Conservation (phyloP, 2,329 filamentous ascomycete genomes). For the Calonectria crousiana region DNA sequence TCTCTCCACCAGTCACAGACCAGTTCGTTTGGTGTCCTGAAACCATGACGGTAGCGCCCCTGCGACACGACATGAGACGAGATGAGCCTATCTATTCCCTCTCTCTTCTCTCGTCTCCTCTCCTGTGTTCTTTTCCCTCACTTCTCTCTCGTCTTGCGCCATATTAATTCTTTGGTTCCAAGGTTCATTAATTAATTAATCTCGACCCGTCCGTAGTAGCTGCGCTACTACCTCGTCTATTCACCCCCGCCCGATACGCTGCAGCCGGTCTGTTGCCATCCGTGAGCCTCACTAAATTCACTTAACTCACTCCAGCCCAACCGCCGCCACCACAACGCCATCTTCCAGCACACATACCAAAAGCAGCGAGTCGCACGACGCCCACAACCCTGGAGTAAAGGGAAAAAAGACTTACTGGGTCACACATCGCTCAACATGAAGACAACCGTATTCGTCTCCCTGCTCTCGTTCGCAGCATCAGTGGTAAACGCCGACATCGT, state of each 20-base stretch:
- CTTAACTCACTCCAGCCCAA: neutral
- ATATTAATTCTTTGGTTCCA: neutral
- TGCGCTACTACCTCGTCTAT: constrained; percentile 11
- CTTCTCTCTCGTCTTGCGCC: constrained; percentile 3
- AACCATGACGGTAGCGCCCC: constrained; percentile 42
- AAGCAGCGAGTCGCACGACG: neutral
- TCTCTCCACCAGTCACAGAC: constrained; percentile 33
- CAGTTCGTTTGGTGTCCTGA: constrained; percentile 40
- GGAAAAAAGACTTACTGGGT: neutral
- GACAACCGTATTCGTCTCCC: constrained; percentile 44
- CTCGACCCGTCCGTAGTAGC: constrained; percentile 1
- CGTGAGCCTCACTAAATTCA: neutral
- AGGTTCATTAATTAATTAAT: constrained; percentile 28
- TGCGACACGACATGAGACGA: constrained; percentile 32
- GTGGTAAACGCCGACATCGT: constrained; percentile 66
- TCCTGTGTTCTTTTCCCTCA: constrained; percentile 5
- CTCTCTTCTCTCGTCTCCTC: constrained; percentile 8
- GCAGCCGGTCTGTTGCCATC: constrained; percentile 23
- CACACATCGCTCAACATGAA: constrained; percentile 44
- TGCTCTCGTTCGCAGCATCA: constrained; percentile 59
- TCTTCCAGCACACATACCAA: neutral
- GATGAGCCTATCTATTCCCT: neutral
- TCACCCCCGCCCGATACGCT: constrained; percentile 6
- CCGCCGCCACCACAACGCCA: neutral
- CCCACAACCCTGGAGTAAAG: neutral